phyloP scores from a whole-genome alignment of 495 filamentous ascomycete genomes.

The Copromyces sp. region DNA sequence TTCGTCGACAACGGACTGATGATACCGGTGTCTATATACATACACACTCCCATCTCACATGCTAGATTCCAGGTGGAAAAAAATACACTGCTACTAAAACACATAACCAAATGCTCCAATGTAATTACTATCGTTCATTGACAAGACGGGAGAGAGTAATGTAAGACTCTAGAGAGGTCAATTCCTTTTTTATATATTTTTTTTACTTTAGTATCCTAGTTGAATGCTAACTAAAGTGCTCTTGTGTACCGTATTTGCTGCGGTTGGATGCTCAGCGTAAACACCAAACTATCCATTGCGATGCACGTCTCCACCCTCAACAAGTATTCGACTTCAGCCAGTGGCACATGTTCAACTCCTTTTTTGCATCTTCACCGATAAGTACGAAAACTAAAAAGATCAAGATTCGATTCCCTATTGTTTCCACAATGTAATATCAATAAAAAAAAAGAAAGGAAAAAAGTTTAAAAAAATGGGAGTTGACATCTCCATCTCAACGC shows the following conservation, averaged over 20 bases:
- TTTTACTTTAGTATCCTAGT: no score
- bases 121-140: no score
- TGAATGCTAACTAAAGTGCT: neutral
- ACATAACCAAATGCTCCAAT: no score
- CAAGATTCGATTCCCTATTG: neutral
- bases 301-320: neutral
- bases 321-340: neutral
- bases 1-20: no score
- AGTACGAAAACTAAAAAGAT: neutral
- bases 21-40: no score
- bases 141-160: no score
- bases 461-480: constrained; percentile 31
- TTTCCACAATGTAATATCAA: neutral
- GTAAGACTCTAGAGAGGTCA: no score
- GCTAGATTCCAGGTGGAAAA: no score
- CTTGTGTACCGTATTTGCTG: neutral
- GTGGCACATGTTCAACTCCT: neutral
- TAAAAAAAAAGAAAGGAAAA: constrained; percentile 3
- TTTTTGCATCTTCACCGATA: neutral
- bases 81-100: no score
- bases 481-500: constrained; percentile 37
- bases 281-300: neutral
- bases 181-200: no score
- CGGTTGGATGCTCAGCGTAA: neutral
- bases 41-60: no score